These are phyloP conservation scores for Erysimum cheiri DNA, from an alignment of 441 rosid genomes.

Conservation along the genomic window DNA sequence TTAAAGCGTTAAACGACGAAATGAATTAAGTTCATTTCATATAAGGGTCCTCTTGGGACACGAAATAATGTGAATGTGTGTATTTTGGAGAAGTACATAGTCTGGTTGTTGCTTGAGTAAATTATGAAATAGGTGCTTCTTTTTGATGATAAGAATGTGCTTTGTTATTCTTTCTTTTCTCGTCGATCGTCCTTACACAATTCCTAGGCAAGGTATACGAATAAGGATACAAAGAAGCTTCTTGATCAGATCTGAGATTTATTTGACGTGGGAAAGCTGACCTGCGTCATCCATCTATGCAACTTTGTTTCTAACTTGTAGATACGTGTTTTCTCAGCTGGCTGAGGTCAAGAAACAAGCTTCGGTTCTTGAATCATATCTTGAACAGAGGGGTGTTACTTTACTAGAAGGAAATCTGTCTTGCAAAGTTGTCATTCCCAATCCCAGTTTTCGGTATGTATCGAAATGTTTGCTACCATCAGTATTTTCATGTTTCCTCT, in stretches of 20 bases:
- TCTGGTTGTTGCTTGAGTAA: background rate
- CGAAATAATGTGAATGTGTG: background rate
- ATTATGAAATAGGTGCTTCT: background rate
- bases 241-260: background rate
- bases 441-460: conserved; percentile 72
- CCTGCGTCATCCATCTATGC: conserved; percentile 1
- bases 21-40: background rate
- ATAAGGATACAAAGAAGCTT: conserved; percentile 1
- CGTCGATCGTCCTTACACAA: background rate
- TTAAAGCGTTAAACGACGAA: background rate
- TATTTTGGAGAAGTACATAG: background rate
- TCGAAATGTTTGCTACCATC: conserved; percentile 7
- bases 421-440: conserved; percentile 85
- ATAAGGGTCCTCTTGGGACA: background rate
- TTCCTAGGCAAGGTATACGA: background rate
- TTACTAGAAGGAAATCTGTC: conserved; percentile 79
- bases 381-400: conserved; percentile 86
- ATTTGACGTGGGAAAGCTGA: conserved; percentile 8
- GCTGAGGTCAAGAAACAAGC: conserved; percentile 65
- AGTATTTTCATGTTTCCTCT: background rate
- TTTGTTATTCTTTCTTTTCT: conserved; percentile 7
- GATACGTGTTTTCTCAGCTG: conserved; percentile 55
- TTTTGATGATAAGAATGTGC: background rate
- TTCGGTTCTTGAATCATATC: conserved; percentile 82
- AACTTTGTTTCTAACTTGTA: conserved; percentile 1